A percentile compares a stretch with the other conserved stretches of the same genome.
phyloP scores from a whole-genome alignment of 257 asterid genomes.

The Haberlea rhodopensis region DNA sequence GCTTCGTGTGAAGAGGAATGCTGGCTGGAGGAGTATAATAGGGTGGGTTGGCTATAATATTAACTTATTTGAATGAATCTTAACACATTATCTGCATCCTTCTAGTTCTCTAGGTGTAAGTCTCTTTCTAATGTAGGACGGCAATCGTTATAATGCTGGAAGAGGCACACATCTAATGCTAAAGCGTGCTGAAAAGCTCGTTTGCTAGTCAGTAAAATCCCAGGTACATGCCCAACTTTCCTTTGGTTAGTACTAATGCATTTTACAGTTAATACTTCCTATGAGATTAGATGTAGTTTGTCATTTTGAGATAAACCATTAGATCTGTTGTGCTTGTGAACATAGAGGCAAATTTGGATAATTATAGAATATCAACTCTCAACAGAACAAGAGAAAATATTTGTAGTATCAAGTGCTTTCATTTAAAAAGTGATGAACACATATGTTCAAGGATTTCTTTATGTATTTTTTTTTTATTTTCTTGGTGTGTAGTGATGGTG shows the following conservation, averaged over 20 bases:
- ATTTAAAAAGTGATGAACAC: no score
- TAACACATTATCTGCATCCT: conserved; percentile 1
- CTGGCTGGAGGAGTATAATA: conserved; percentile 95
- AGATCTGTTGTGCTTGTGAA: neutral
- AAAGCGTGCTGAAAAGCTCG: conserved; percentile 96
- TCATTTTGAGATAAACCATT: neutral
- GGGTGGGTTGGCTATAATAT: conserved; percentile 49
- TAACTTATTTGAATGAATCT: conserved; percentile 16
- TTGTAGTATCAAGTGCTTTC: no score
- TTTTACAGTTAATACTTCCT: no score
- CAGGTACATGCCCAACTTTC: conserved; percentile 45
- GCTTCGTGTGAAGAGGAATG: conserved; percentile 80
- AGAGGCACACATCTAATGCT: conserved; percentile 82
- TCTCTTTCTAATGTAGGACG: conserved; percentile 51
- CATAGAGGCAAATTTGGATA: no score
- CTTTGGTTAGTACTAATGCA: neutral
- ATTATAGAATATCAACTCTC: no score
- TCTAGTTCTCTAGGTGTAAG: neutral
- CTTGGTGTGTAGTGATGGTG: conserved; percentile 53
- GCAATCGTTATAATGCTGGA: conserved; percentile 90
- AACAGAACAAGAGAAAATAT: no score
- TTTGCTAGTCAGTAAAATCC: conserved; percentile 78
- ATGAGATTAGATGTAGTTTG: no score
- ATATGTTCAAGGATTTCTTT: no score
- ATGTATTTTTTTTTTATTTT: neutral